These are phyloP conservation scores for Acacia crassicarpa DNA, from an alignment of 306 rosid species.

Conservation along the genomic window DNA sequence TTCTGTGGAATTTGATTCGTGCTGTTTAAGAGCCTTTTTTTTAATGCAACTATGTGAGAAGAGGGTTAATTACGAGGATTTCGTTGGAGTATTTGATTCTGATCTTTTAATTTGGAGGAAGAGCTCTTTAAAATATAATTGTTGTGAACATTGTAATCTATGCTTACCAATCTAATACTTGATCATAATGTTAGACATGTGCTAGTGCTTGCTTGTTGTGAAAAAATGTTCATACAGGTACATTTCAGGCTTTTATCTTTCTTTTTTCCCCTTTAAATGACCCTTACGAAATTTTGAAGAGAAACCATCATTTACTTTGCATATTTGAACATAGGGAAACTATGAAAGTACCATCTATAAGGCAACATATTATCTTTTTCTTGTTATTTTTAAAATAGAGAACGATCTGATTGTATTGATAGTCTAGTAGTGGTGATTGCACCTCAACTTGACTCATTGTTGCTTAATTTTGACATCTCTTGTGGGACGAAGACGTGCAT, in stretches of 20 bases:
- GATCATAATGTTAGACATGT: not conserved
- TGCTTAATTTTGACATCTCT: not conserved
- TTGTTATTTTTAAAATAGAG: not conserved
- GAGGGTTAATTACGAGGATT: not conserved
- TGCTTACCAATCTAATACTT: not conserved
- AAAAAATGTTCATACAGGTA: not conserved
- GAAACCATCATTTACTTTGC: too few relatives aligned
- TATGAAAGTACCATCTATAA: slow-evolving; percentile 7
- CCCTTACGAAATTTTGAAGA: not conserved
- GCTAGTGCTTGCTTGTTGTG: not conserved
- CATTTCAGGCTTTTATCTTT: slow-evolving; percentile 1
- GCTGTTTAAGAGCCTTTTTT: not conserved
- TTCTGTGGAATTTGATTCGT: slow-evolving; percentile 29
- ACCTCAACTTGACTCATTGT: not conserved
- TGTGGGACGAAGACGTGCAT: not conserved
- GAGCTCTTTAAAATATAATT: slow-evolving; percentile 8
- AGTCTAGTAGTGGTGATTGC: not conserved
- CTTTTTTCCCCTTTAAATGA: not conserved
- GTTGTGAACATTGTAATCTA: not conserved
- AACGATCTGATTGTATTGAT: not conserved
- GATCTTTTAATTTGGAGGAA: not conserved
- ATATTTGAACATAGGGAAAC: slow-evolving; percentile 6
- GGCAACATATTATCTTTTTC: not conserved
- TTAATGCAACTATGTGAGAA: not conserved
- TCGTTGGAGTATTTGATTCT: not conserved